Base-by-base conservation (phyloP, 1,284 basidiomycete species). In the Mycena sp. region DNA sequence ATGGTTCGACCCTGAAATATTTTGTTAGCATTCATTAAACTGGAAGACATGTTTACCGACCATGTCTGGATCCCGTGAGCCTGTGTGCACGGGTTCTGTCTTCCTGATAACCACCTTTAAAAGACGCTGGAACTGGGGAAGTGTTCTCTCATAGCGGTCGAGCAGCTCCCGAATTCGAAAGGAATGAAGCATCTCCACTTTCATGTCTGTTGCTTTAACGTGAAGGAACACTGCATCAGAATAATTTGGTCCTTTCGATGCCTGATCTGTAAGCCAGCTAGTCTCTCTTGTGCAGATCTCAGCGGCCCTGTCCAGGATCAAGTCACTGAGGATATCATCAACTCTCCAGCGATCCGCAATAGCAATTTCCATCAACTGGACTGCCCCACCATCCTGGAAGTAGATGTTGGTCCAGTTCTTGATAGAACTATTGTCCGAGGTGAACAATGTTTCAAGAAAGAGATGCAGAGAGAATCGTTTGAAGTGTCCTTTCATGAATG, bases 121-220 rank as follows among this genome's bases (percentile, higher is more conserved):
- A 19, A 69, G 26, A 17, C 12, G 1, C 48, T 69, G 67, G 17
- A 67, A 41, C 19, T 65, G 40, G 10, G 67, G 65, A 10, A 43
- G 53, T 23, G 52, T 38, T 16, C 46, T n/a, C 4, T 59, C 63
- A 57, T 69, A 69, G 9, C 46, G 40, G 23, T 23, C 26, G 1
- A 21, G 23, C 14, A 69, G 62, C n/a, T 59, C 52, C n/a, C 43
- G 17, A 41, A 69, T 35, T 6, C 51, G 46, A 43, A 67, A 69
- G 16, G 52, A 28, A 16, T 69, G 50, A 21, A 65, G 25, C 63
- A 65, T 50, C n/a, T 60, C n/a, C 6, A 69, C 67, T 19, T 48
- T 29, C 17, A 69, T 45, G 29, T 62, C 30, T 14, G 48, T 35
- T 6, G 63, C 29, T 10, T 58, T 41, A 7, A 67, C 55, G 21